Evolutionary conservation across 2,329 filamentous ascomycete genomes (phyloP), one percentile per base, ranked within the genome.

Genomic region (Didymella glomerata): DNA sequence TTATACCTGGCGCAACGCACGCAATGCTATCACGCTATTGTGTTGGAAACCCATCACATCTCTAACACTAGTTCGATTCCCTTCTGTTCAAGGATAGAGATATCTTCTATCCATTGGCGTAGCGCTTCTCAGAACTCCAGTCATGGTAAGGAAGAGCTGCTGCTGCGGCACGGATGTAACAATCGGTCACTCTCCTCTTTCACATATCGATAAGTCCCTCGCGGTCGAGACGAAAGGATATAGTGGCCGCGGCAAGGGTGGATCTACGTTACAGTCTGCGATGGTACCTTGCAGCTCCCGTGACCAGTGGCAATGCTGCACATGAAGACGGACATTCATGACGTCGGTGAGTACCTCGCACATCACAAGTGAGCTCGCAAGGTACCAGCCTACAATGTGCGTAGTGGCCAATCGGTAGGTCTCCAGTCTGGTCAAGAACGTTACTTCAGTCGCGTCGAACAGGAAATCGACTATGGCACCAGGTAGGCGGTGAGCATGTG

Each of bases 401-500:
- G 48, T 34, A 56, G 36, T 48, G 46, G 40, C 70, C 67, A 74
- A 73, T 70, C 65, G 66, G 67, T 47, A 66, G 42, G 22, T 34
- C 68, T 68, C 64, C 68, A 49, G 51, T 51, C 40, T 57, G 41
- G 56, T 48, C 30, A 46, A 51, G 57, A 54, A 54, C 27, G 56
- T 58, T 68, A 62, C 40, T 56, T 67, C 65, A 61, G 24, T 62
- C 47, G 63, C 58, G 54, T 47, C 25, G 63, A 52, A 62, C 27
- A 50, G 22, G 49, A 59, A 54, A 41, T 49, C 57, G 57, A 51
- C 25, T 36, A 55, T 59, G 64, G 62, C 60, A 67, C 60, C 28
- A 56, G 57, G 57, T 47, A 63, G 60, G 69, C 67, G 65, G 69
- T 72, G 68, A 70, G 64, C 60, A 58, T 65, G 67, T 70, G 63